Evolutionary conservation across 139 green algal genomes (phyloP).

Genomic region (Trebouxia sp.): DNA sequence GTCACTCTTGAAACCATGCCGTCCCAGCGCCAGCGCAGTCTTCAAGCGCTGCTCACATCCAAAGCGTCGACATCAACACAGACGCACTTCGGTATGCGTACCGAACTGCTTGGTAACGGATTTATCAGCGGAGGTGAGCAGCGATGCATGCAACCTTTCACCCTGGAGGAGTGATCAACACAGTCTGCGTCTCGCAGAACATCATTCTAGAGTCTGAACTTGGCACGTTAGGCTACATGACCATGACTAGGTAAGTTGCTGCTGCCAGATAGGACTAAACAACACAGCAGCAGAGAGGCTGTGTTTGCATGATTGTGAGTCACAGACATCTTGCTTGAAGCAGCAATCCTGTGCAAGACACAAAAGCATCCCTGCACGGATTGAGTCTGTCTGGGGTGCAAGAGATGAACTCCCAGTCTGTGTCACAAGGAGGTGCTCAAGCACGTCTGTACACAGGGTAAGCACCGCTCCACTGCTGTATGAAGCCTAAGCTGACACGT

Average conservation of each 20-base stretch:
- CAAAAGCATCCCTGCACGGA: not conserved
- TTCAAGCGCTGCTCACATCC: not conserved
- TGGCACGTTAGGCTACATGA: not conserved
- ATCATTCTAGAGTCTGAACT: not conserved
- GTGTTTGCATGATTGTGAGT: too few species aligned
- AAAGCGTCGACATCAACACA: too few species aligned
- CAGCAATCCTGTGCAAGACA: not conserved
- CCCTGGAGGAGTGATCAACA: too few species aligned
- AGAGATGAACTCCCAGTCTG: constrained; percentile 8
- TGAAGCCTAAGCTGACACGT: not conserved
- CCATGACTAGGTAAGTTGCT: not conserved
- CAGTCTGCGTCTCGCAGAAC: too few species aligned
- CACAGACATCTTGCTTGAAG: not conserved
- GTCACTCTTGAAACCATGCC: too few species aligned
- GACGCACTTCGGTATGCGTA: not conserved
- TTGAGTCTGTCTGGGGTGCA: not conserved
- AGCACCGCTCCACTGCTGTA: too few species aligned
- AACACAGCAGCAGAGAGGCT: too few species aligned
- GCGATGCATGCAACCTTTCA: not conserved
- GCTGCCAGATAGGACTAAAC: not conserved
- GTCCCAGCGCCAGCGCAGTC: too few species aligned
- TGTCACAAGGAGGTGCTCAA: not conserved
- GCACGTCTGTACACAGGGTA: constrained; percentile 4
- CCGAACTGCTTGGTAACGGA: not conserved
- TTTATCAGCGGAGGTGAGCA: not conserved